phyloP scores from a whole-genome alignment of 108 stramenopile genomes.

The Fistulifera solaris region DNA sequence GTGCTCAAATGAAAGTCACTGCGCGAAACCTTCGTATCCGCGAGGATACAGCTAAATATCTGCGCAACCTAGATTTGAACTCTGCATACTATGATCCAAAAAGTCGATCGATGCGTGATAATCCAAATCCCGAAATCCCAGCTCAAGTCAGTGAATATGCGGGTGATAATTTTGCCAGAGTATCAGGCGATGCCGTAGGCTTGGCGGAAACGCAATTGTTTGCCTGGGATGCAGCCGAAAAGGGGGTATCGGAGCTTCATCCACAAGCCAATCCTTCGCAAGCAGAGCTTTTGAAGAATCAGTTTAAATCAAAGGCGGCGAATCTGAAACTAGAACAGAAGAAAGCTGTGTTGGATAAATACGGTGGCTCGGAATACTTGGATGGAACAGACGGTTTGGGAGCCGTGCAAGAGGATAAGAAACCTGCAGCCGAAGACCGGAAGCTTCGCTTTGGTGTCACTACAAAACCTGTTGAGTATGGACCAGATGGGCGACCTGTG shows the following conservation, averaged over 20 bases:
- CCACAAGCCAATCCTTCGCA: conserved; percentile 94
- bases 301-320: conserved; percentile 70
- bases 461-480: conserved; percentile 70
- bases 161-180: conserved; percentile 94
- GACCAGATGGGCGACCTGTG: conserved; percentile 68
- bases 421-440: conserved; percentile 37
- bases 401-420: conserved; percentile 14
- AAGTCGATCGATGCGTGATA: conserved; percentile 94
- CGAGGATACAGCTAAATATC: conserved; percentile 99
- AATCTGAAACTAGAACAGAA: conserved; percentile 67
- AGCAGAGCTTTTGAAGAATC: conserved; percentile 84
- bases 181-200: conserved; percentile 84
- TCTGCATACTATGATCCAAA: conserved; percentile 95
- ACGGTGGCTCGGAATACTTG: conserved; percentile 87
- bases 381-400: conserved; percentile 51
- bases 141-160: conserved; percentile 71
- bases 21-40: conserved; percentile 97
- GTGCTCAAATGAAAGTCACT: conserved; percentile 96
- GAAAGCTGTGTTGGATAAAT: conserved; percentile 85
- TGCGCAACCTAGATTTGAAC: conserved; percentile 92
- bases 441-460: conserved; percentile 67
- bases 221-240: conserved; percentile 94
- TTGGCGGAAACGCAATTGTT: conserved; percentile 90
- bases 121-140: conserved; percentile 85
- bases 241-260: conserved; percentile 58